Evolutionary conservation across 2,329 filamentous ascomycete genomes (phyloP), one percentile per base, ranked within the genome.

Genomic region (Cladosporium austrohemisphaericum): DNA sequence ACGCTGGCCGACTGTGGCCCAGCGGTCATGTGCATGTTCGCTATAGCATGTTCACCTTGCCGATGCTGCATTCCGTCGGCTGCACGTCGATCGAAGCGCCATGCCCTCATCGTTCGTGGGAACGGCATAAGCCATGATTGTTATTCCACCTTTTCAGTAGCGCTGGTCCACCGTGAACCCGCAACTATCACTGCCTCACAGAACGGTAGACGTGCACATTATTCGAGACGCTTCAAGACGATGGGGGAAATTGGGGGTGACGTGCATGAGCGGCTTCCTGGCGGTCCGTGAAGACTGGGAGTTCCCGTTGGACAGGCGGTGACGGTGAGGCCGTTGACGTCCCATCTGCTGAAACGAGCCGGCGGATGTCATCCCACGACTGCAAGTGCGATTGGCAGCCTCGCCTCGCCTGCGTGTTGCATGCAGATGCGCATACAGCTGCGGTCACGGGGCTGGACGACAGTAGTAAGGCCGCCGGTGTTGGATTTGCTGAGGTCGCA

Each of bases 251-350:
- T n/a, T n/a, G n/a, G 43, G 32, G 43, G 43, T 36, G 43, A 46
- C 43, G 43, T n/a, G 43, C 31, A 46, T 36, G 10, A n/a, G 33
- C 33, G 32, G 43, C 43, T 46, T 36, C 43, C 31, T 37, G 31
- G 43, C 43, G 43, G 18, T 46, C 43, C 43, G 43, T 46, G 43
- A 46, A 46, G 43, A 43, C 37, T 46, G 43, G 43, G 20, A 46
- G 14, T 19, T 46, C 31, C 43, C 43, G 43, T 35, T 35, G 43
- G 18, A n/a, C 22, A 28, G 32, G 26, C 40, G 40, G 26, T 32
- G 40, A 32, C 40, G 40, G 40, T 28, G 14, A n/a, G n/a, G n/a
- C n/a, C n/a, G n/a, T n/a, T n/a, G n/a, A n/a, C 36, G 36, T 14
- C 14, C 25, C 37, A 23, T 13, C 22, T 40, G 37, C 37, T 40